phyloP scores from a whole-genome alignment of 371 early-diverging fungal species.

The Apophysomyces variabilis region DNA sequence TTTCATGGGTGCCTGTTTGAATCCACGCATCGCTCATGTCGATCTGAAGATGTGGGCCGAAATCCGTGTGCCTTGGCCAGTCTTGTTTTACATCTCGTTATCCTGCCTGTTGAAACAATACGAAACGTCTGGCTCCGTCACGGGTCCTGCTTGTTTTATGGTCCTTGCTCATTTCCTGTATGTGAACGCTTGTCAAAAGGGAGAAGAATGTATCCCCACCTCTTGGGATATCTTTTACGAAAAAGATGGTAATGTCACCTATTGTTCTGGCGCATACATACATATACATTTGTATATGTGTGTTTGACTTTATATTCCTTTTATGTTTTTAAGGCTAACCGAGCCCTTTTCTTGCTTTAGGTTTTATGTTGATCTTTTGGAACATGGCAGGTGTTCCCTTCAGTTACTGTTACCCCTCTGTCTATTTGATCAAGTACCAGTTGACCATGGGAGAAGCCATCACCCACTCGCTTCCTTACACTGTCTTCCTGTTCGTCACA shows the following conservation, averaged over 20 bases:
- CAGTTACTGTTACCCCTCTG: constrained; percentile 61
- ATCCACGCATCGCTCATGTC: constrained; percentile 76
- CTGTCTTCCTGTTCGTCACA: constrained; percentile 38
- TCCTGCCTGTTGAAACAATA: constrained; percentile 77
- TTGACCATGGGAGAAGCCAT: constrained; percentile 44
- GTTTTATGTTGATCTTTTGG: constrained; percentile 68
- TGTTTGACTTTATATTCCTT: too few relatives aligned
- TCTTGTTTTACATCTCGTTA: constrained; percentile 69
- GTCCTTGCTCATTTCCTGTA: constrained; percentile 78
- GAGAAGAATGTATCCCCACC: constrained; percentile 78
- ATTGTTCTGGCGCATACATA: too few relatives aligned
- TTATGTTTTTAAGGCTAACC: too few relatives aligned
- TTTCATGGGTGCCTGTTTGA: constrained; percentile 75
- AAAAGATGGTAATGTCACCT: constrained; percentile 49
- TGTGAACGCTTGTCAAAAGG: constrained; percentile 76
- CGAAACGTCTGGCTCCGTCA: constrained; percentile 60
- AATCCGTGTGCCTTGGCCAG: constrained; percentile 78
- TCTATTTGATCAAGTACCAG: constrained; percentile 57
- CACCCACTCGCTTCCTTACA: constrained; percentile 46
- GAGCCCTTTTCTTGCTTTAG: constrained; percentile 23
- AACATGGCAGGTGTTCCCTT: constrained; percentile 68
- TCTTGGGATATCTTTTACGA: constrained; percentile 74
- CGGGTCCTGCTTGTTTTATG: constrained; percentile 73
- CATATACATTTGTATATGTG: too few relatives aligned
- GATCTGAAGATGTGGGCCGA: constrained; percentile 91